Conservation (phyloP, 1,284 basidiomycete species). For the Cryptococcus wingfieldii region DNA sequence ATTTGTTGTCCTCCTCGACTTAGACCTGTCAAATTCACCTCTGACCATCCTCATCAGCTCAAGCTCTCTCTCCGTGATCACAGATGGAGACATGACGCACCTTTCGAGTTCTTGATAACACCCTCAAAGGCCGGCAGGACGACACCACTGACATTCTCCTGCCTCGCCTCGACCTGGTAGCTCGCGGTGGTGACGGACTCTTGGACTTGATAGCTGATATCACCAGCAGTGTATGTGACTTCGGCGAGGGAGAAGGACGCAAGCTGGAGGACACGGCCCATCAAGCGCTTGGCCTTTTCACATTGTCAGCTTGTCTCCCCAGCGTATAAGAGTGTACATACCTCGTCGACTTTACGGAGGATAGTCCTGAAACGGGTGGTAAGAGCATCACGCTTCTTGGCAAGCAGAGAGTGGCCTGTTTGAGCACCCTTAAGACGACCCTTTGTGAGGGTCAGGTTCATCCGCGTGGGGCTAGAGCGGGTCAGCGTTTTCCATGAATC, state of each 20-base stretch:
- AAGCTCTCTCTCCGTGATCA: neutral
- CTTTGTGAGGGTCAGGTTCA: constrained; percentile 93
- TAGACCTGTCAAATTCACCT: constrained; percentile 96
- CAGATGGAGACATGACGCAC: constrained; percentile 50
- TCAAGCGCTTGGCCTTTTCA: constrained; percentile 87
- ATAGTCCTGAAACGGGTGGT: constrained; percentile 89
- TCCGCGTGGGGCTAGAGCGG: constrained; percentile 65
- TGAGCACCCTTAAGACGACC: constrained; percentile 91
- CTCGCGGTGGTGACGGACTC: constrained; percentile 63
- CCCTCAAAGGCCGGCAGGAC: constrained; percentile 94
- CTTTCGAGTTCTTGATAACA: constrained; percentile 70
- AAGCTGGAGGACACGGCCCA: constrained; percentile 97
- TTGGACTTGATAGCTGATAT: constrained; percentile 92
- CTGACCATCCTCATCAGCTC: constrained; percentile 51
- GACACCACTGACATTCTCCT: constrained; percentile 98
- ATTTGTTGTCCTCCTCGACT: constrained; percentile 97
- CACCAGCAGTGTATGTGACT: constrained; percentile 94
- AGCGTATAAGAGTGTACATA: constrained; percentile 41
- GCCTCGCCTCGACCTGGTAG: constrained; percentile 89
- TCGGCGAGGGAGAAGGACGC: constrained; percentile 98
- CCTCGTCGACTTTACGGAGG: constrained; percentile 89
- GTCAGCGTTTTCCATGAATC: neutral
- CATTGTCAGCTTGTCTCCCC: neutral
- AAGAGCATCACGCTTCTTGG: constrained; percentile 95
- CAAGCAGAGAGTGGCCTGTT: constrained; percentile 92